These are phyloP conservation scores for Lyophyllum decastes DNA, from an alignment of 768 basidiomycete genomes.

Conservation along the genomic window DNA sequence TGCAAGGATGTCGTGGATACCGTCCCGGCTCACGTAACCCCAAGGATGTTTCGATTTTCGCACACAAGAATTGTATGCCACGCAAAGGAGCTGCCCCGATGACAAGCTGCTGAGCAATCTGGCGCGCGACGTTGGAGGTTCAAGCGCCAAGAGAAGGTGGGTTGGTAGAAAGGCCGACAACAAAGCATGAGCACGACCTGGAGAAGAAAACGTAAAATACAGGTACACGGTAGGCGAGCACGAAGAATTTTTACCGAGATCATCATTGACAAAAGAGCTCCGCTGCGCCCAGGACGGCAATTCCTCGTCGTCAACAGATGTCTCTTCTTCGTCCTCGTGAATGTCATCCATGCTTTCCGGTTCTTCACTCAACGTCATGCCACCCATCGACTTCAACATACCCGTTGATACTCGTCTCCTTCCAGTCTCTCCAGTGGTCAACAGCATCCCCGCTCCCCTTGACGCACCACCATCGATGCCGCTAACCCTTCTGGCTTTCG, in stretches of 20 bases:
- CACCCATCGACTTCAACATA: constrained; percentile 54
- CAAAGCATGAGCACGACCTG: constrained; percentile 69
- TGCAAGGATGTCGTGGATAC: constrained; percentile 76
- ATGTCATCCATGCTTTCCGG: constrained; percentile 55
- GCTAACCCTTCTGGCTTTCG: constrained; percentile 51
- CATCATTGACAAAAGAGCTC: constrained; percentile 51
- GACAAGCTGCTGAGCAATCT: constrained; percentile 58
- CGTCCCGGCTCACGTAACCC: constrained; percentile 80
- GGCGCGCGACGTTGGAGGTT: constrained; percentile 33
- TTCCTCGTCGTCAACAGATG: constrained; percentile 65
- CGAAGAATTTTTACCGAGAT: constrained; percentile 46
- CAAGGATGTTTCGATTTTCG: constrained; percentile 82
- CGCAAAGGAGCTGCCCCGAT: constrained; percentile 80
- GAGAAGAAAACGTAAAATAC: neutral
- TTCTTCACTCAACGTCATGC: constrained; percentile 53
- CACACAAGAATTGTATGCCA: constrained; percentile 79
- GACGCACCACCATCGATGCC: constrained; percentile 37
- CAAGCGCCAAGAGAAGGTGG: constrained; percentile 42
- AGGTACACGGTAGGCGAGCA: neutral
- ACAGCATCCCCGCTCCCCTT: constrained; percentile 20
- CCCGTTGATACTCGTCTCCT: constrained; percentile 63
- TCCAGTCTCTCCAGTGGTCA: constrained; percentile 22
- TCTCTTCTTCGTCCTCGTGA: constrained; percentile 45
- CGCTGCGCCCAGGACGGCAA: constrained; percentile 80
- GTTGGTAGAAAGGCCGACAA: constrained; percentile 61